phyloP scores from a whole-genome alignment of 2,329 filamentous ascomycete species.

The Cladorrhinum sp. region DNA sequence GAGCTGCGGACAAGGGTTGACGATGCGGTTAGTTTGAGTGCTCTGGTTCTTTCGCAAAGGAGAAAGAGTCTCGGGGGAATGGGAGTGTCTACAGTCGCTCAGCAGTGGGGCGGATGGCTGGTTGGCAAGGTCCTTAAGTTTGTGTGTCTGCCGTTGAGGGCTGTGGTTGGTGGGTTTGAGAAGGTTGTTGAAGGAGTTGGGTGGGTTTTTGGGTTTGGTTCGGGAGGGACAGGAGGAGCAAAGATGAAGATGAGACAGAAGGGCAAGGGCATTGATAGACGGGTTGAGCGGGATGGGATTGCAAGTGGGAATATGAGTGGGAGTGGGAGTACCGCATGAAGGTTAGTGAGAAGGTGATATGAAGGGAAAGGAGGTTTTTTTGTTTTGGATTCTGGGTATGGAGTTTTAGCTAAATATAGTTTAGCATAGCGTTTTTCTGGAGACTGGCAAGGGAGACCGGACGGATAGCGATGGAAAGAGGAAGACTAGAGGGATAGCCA shows the following conservation, averaged over 20 bases:
- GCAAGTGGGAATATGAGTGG: background rate
- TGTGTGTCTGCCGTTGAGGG: conserved; percentile 42
- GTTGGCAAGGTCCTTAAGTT: conserved; percentile 35
- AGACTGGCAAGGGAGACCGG: too few relatives aligned
- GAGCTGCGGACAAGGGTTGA: conserved; percentile 68
- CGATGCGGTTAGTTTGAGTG: conserved; percentile 78
- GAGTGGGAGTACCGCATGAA: background rate
- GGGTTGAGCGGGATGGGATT: background rate
- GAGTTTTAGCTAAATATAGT: too few relatives aligned
- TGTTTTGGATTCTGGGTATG: background rate
- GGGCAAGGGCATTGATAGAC: background rate
- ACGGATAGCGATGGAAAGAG: too few relatives aligned
- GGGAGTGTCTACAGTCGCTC: conserved; percentile 19
- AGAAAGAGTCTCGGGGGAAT: conserved; percentile 41
- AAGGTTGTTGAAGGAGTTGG: conserved; percentile 3
- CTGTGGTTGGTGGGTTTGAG: conserved; percentile 30
- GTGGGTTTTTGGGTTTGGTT: background rate
- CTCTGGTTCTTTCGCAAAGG: conserved; percentile 56
- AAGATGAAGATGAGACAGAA: background rate
- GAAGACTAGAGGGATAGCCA: too few relatives aligned
- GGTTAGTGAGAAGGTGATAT: background rate
- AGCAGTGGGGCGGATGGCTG: conserved; percentile 34
- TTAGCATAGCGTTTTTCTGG: too few relatives aligned
- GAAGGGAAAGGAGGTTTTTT: background rate
- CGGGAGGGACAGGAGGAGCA: background rate